Percentiles rank a stretch among this genome's conserved stretches.
phyloP scores from a whole-genome alignment of 106 monocot species.

The Alisma plantagoaquatica region DNA sequence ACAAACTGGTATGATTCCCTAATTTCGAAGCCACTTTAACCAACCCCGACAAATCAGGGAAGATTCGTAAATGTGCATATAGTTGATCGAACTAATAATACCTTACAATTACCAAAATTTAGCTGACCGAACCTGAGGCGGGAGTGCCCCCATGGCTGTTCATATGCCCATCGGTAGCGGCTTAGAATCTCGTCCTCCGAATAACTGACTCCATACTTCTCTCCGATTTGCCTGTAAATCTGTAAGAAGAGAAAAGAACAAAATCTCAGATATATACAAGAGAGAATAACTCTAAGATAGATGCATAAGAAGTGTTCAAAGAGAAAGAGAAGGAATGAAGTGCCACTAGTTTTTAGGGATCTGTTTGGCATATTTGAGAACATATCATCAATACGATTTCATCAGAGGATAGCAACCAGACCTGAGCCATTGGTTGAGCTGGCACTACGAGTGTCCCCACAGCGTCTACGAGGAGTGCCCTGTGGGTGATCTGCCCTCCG shows the following conservation, averaged over 20 bases:
- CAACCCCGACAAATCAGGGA: too few relatives aligned
- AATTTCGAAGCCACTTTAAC: too few relatives aligned
- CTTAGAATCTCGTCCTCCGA: constrained; percentile 85
- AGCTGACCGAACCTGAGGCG: constrained; percentile 67
- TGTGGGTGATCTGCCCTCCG: constrained; percentile 87
- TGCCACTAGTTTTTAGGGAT: background rate
- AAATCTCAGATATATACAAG: too few relatives aligned
- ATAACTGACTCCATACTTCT: constrained; percentile 90
- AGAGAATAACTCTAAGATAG: too few relatives aligned
- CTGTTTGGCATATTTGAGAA: too few relatives aligned
- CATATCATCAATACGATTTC: too few relatives aligned
- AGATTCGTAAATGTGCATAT: too few relatives aligned
- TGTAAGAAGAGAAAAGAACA: constrained; percentile 11
- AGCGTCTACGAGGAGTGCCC: constrained; percentile 87
- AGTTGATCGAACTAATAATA: too few relatives aligned
- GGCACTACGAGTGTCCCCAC: constrained; percentile 85
- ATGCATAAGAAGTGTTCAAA: background rate
- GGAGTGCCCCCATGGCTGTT: constrained; percentile 89
- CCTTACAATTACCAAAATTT: too few relatives aligned
- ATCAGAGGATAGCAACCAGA: constrained; percentile 7
- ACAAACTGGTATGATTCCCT: too few relatives aligned
- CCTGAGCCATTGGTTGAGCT: constrained; percentile 87
- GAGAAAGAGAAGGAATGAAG: background rate
- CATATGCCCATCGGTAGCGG: constrained; percentile 88
- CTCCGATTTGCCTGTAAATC: constrained; percentile 85